phyloP scores from a whole-genome alignment of 2,329 filamentous ascomycete species.

The Stachybotrys elegans region DNA sequence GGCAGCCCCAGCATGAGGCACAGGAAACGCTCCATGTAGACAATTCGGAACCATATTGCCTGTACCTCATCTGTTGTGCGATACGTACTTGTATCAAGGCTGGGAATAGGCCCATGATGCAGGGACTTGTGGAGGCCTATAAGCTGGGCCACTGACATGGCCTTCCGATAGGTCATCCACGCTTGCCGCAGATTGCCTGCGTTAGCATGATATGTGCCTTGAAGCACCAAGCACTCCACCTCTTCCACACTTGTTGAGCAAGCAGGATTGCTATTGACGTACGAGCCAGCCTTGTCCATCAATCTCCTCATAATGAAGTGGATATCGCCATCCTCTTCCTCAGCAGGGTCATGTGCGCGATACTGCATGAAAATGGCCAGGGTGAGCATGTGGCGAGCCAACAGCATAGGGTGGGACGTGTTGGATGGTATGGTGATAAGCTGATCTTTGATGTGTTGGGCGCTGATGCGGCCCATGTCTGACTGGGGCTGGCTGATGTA shows the following conservation, averaged over 20 bases:
- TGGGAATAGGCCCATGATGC: constrained; percentile 1
- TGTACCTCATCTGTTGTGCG: constrained; percentile 5
- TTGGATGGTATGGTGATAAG: not conserved
- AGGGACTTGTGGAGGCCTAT: constrained; percentile 12
- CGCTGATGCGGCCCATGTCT: not conserved
- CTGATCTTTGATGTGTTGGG: not conserved
- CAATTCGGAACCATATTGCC: constrained; percentile 31
- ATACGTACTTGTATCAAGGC: constrained; percentile 3
- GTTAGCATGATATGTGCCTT: constrained; percentile 42
- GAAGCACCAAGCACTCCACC: constrained; percentile 42
- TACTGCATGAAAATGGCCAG: constrained; percentile 38
- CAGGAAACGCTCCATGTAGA: constrained; percentile 30
- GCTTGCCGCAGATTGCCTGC: constrained; percentile 45
- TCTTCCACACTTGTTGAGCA: constrained; percentile 43
- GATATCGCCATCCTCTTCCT: constrained; percentile 4
- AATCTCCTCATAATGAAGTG: constrained; percentile 2
- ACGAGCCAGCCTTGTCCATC: constrained; percentile 8
- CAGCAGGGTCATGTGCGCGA: constrained; percentile 22
- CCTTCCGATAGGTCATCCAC: constrained; percentile 45
- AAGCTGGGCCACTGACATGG: constrained; percentile 42
- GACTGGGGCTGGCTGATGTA: not conserved
- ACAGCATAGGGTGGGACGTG: constrained; percentile 34
- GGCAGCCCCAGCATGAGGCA: constrained; percentile 35
- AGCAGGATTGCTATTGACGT: constrained; percentile 43
- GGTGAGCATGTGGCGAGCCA: constrained; percentile 40